Conservation (phyloP, 768 basidiomycete genomes). For the Mycena galopus region DNA sequence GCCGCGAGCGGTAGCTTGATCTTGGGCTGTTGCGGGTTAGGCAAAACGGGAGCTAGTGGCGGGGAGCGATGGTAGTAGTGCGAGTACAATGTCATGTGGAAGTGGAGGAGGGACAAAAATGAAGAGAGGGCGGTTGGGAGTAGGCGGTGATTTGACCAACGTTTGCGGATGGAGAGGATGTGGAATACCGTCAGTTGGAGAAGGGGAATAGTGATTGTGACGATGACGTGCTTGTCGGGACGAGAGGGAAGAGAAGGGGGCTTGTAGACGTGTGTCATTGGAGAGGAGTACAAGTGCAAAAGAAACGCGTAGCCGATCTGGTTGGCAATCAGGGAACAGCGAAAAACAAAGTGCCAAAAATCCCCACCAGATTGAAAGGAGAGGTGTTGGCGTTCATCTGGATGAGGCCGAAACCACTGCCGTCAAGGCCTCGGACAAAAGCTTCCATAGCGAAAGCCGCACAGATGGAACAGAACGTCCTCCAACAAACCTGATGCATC, state of each 20-base stretch:
- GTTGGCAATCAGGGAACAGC: constrained; percentile 13
- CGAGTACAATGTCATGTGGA: constrained; percentile 70
- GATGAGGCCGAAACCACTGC: constrained; percentile 58
- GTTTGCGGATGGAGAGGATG: constrained; percentile 71
- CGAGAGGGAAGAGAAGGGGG: constrained; percentile 64
- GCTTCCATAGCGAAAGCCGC: constrained; percentile 74
- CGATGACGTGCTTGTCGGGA: constrained; percentile 80
- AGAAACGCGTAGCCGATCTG: constrained; percentile 86
- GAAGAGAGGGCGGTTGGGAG: constrained; percentile 76
- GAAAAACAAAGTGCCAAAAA: constrained; percentile 5
- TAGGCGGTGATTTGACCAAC: constrained; percentile 76
- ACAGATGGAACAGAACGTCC: constrained; percentile 78
- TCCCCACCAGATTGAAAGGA: constrained; percentile 79
- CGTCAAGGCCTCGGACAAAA: constrained; percentile 77
- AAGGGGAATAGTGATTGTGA: constrained; percentile 80
- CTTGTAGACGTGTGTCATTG: constrained; percentile 66
- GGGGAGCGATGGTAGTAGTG: constrained; percentile 37
- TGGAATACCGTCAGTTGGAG: constrained; percentile 81
- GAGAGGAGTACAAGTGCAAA: constrained; percentile 79
- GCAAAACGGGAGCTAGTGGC: constrained; percentile 24
- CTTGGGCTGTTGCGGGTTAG: constrained; percentile 32
- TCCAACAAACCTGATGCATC: constrained; percentile 80
- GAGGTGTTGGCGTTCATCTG: constrained; percentile 63
- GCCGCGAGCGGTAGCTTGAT: constrained; percentile 11
- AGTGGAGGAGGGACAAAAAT: constrained; percentile 72